A percentile compares a stretch with the other conserved stretches of the same genome.
These are phyloP conservation scores for Aphanocladium album DNA, from an alignment of 2,329 filamentous ascomycete genomes.

Conservation along the genomic window DNA sequence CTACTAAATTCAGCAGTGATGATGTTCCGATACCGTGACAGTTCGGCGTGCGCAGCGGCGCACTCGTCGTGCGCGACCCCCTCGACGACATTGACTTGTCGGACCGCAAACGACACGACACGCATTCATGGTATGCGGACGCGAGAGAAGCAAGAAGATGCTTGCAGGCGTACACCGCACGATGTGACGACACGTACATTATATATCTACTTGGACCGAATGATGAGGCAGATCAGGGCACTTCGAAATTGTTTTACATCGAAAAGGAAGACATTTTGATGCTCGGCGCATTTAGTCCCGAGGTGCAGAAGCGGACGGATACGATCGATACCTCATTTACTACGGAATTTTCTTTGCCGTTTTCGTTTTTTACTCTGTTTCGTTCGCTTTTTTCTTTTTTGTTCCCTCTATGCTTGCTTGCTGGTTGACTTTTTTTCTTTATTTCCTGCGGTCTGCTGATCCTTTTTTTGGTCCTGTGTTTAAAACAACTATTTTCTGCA, in stretches of 20 bases:
- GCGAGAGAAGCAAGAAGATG: slow-evolving; percentile 17
- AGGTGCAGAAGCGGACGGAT: slow-evolving; percentile 21
- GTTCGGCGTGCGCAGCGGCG: slow-evolving; percentile 3
- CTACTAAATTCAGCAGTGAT: slow-evolving; percentile 48
- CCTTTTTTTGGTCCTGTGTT: slow-evolving; percentile 10
- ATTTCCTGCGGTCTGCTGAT: slow-evolving; percentile 18
- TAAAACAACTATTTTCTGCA: slow-evolving; percentile 28
- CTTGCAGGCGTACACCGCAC: slow-evolving; percentile 35
- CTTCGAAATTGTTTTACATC: background rate
- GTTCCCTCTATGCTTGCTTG: background rate
- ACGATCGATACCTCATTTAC: slow-evolving; percentile 34
- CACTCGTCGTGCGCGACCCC: background rate
- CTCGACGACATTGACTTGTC: background rate
- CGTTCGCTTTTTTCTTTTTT: background rate
- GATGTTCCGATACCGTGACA: slow-evolving; percentile 26
- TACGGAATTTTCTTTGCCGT: slow-evolving; percentile 3
- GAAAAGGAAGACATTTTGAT: slow-evolving; percentile 1
- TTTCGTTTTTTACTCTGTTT: background rate
- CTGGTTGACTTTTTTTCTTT: slow-evolving; percentile 12
- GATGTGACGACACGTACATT: slow-evolving; percentile 32
- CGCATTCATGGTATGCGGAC: slow-evolving; percentile 6
- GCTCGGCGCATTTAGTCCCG: background rate
- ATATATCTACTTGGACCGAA: slow-evolving; percentile 24
- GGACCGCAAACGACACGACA: slow-evolving; percentile 2
- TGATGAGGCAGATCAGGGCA: slow-evolving; percentile 4